A percentile compares a stretch with the other conserved stretches of the same genome.
Evolutionary conservation across 1,139 yeast species (phyloP).

Genomic region (Diutina sp.): DNA sequence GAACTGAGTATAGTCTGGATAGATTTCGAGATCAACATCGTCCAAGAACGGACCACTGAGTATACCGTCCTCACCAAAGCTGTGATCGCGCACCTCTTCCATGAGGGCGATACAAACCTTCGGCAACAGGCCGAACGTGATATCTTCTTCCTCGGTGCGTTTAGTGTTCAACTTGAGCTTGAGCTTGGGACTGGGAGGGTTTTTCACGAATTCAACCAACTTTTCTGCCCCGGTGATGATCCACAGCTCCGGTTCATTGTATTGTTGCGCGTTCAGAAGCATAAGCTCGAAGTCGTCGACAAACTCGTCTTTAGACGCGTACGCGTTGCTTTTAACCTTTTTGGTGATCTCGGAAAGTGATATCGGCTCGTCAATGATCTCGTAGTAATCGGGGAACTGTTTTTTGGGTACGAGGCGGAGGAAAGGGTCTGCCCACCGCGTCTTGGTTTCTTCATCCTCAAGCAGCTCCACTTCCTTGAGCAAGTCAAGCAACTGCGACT

Average conservation of each 20-base stretch:
- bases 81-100: constrained; percentile 27
- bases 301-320: constrained; percentile 25
- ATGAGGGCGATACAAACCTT: constrained; percentile 15
- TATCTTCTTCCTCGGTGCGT: constrained; percentile 5
- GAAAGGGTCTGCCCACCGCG: constrained; percentile 20
- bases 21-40: constrained; percentile 39
- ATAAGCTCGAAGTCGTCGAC: constrained; percentile 42
- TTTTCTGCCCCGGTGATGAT: constrained; percentile 44
- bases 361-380: constrained; percentile 50
- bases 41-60: constrained; percentile 47
- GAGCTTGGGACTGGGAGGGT: constrained; percentile 17
- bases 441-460: not conserved
- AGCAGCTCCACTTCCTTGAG: not conserved
- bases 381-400: constrained; percentile 72
- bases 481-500: not conserved
- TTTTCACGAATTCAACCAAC: constrained; percentile 29
- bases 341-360: constrained; percentile 52
- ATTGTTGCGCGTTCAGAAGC: constrained; percentile 45
- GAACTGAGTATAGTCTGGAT: constrained; percentile 46
- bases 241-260: constrained; percentile 49
- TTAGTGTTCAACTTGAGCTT: constrained; percentile 3
- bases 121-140: constrained; percentile 13
- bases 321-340: constrained; percentile 25
- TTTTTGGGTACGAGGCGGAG: constrained; percentile 61
- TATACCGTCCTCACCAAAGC: constrained; percentile 28